Percentiles rank a stretch among this genome's conserved stretches.
phyloP scores from a whole-genome alignment of 306 rosid genomes.

The Pyrus bretschneideri region DNA sequence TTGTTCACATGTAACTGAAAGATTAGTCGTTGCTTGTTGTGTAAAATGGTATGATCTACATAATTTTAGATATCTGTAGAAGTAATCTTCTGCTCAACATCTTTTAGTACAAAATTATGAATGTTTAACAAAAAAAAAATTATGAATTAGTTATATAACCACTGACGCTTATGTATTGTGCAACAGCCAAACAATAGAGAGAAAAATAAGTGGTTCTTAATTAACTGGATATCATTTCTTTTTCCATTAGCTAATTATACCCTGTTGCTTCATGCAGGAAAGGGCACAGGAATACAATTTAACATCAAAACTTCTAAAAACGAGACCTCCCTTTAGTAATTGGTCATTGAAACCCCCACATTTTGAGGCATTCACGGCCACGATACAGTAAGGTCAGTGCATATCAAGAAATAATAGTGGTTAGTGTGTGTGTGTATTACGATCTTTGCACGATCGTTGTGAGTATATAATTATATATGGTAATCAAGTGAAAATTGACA shows the following conservation, averaged over 20 bases:
- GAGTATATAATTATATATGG: neutral
- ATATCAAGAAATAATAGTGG: neutral
- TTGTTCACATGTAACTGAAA: neutral
- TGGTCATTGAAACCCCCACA: conserved; percentile 57
- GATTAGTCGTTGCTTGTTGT: neutral
- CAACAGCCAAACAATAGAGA: neutral
- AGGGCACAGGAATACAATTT: conserved; percentile 43
- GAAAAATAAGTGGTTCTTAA: neutral
- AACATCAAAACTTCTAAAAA: conserved; percentile 45
- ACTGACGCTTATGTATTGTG: neutral
- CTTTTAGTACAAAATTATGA: neutral
- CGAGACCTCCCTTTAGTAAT: conserved; percentile 43
- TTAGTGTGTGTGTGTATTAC: neutral
- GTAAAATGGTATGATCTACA: neutral
- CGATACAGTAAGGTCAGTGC: conserved; percentile 5
- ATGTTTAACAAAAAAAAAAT: too few species aligned
- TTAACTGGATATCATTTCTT: neutral
- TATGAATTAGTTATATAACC: neutral
- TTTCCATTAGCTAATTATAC: conserved; percentile 8
- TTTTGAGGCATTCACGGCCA: conserved; percentile 42
- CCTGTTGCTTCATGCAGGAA: conserved; percentile 45
- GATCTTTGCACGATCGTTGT: neutral
- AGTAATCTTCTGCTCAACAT: neutral
- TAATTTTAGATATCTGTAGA: neutral
- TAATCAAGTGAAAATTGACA: neutral